Evolutionary conservation across 768 basidiomycete species (phyloP), one percentile per base, ranked within the genome.

Genomic region (Macrolepiota albuminosa): DNA sequence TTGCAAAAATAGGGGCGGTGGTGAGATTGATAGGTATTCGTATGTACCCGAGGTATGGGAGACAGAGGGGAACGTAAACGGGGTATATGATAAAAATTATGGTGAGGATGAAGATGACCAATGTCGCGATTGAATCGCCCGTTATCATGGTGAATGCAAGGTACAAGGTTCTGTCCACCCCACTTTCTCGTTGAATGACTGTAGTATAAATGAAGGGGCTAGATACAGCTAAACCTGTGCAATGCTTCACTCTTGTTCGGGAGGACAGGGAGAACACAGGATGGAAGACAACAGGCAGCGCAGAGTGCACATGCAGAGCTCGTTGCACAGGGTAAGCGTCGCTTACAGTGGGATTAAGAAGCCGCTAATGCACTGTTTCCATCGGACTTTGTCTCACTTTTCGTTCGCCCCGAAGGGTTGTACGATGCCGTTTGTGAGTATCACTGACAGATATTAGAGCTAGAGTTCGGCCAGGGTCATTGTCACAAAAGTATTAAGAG

Each of bases 51-150:
- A 76, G 49, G 48, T 71, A 64, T 1, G 69, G 74, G 3, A 76
- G 64, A 6, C 64, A 70, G 0, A 77, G 66, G 14, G 75, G 77
- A 66, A 84, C 73, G 2, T 73, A 66, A 34, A 81, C 68, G 1
- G 81, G 79, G 21, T 67, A 69, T 46, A 84, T 84, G 0, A 85
- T 84, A 59, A 80, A 79, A 56, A 76, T 65, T 43, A 81, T 84
- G 5, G 83, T 84, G 33, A 81, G 40, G 53, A 84, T 71, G 71
- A 84, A 85, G 9, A 84, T 57, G 53, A 81, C 73, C 60, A 85
- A 64, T 1, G 84, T 84, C 43, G 74, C 78, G 42, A 84, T 78
- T 14, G 81, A 72, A 46, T 70, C 72, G 16, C 77, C 73, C 47
- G 77, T 71, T 11, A 76, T 75, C 83, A 84, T 83, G 29, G 55